A percentile compares a stretch with the other conserved stretches of the same genome.
These are phyloP conservation scores for Leishmania guyanensis DNA, from an alignment of 208 protist genomes.

Conservation along the genomic window DNA sequence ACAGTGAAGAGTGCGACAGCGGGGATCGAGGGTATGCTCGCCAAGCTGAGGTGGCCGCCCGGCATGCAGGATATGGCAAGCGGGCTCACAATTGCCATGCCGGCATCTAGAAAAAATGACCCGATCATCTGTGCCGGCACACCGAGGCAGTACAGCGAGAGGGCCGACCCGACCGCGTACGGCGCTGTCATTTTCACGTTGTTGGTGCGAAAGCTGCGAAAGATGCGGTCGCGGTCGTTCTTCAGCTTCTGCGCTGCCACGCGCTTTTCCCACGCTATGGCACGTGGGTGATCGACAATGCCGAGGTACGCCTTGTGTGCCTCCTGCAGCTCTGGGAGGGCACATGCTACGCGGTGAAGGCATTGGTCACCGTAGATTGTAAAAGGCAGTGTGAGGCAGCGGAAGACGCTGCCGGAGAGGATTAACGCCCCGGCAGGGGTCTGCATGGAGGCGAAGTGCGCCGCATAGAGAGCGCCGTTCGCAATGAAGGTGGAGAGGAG, in stretches of 20 bases:
- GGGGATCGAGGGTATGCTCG: conserved; percentile 1
- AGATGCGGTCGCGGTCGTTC: conserved; percentile 83
- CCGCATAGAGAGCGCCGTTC: conserved; percentile 50
- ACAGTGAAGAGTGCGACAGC: conserved; percentile 29
- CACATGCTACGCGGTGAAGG: conserved; percentile 58
- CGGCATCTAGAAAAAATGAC: conserved; percentile 42
- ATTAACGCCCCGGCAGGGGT: conserved; percentile 60
- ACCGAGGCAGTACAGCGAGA: conserved; percentile 58
- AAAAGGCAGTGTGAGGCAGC: conserved; percentile 46
- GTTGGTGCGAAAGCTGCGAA: conserved; percentile 68
- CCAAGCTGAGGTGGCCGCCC: conserved; percentile 2
- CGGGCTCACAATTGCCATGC: conserved; percentile 37
- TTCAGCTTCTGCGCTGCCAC: conserved; percentile 82
- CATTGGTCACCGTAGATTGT: conserved; percentile 86
- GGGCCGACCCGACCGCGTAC: conserved; percentile 29
- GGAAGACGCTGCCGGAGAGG: conserved; percentile 58
- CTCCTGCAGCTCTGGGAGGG: conserved; percentile 74
- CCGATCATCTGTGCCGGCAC: conserved; percentile 64
- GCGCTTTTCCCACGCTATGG: conserved; percentile 84
- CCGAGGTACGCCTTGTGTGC: conserved; percentile 59
- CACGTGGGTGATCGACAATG: conserved; percentile 73
- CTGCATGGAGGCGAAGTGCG: conserved; percentile 36
- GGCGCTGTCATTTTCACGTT: conserved; percentile 76
- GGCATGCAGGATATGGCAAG: conserved; percentile 24
- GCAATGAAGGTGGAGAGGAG: conserved; percentile 63